Evolutionary conservation across 139 green algal species (phyloP).

Genomic region (Marvania coccoides): DNA sequence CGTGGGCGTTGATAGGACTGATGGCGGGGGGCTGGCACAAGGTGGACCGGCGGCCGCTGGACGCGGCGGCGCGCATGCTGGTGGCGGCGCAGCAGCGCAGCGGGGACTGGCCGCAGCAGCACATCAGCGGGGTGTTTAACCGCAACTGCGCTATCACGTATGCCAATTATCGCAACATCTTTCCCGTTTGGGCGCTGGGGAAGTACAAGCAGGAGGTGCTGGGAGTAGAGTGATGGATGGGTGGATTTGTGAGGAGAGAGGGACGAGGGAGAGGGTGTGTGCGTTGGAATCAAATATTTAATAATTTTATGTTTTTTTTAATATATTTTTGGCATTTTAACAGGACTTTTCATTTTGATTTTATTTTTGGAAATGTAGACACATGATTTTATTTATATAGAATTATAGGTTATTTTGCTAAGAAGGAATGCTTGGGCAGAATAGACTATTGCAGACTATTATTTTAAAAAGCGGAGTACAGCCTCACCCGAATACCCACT

Average conservation of each 20-base stretch:
- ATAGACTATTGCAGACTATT: too few species aligned
- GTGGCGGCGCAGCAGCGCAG: constrained; percentile 36
- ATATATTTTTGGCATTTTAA: too few species aligned
- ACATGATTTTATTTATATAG: too few species aligned
- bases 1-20: constrained; percentile 90
- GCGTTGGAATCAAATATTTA: too few species aligned
- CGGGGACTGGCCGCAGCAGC: constrained; percentile 97
- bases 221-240: not conserved
- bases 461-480: too few species aligned
- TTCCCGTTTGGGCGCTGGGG: constrained; percentile 95
- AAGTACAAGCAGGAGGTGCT: constrained; percentile 68
- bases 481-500: too few species aligned
- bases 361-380: too few species aligned
- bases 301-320: too few species aligned
- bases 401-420: too few species aligned
- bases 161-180: constrained; percentile 98
- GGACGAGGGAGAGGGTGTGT: not conserved
- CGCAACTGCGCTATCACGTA: constrained; percentile 99
- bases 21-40: constrained; percentile 60
- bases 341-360: too few species aligned
- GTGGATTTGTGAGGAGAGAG: not conserved
- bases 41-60: constrained; percentile 51
- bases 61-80: constrained; percentile 39
- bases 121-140: constrained; percentile 99
- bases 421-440: too few species aligned